phyloP scores from a whole-genome alignment of 495 filamentous ascomycete genomes.

The Articulospora tetracladia region DNA sequence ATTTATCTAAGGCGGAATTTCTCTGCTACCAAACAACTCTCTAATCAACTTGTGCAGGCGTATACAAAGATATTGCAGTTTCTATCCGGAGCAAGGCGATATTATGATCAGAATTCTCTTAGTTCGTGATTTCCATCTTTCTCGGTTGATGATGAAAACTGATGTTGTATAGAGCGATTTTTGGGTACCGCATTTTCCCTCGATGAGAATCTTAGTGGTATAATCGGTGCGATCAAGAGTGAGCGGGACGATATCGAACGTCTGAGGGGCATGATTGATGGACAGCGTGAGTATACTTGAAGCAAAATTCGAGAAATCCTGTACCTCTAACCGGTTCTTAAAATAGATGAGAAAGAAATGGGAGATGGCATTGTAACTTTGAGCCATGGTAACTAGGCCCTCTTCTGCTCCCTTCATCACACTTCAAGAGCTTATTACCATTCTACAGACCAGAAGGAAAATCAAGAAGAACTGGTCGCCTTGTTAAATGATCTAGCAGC shows the following conservation, averaged over 20 bases:
- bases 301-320: neutral
- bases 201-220: slow-evolving; percentile 11
- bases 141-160: slow-evolving; percentile 4
- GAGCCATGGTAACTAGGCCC: slow-evolving; percentile 1
- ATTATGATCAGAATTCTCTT: slow-evolving; percentile 13
- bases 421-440: slow-evolving; percentile 1
- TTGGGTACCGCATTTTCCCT: slow-evolving; percentile 12
- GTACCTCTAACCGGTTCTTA: neutral
- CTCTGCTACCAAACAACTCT: slow-evolving; percentile 10
- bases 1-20: slow-evolving; percentile 17
- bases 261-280: slow-evolving; percentile 15
- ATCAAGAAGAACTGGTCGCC: slow-evolving; percentile 11
- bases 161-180: slow-evolving; percentile 11
- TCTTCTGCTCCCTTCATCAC: neutral
- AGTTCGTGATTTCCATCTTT: slow-evolving; percentile 5
- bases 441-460: slow-evolving; percentile 11
- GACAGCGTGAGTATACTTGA: slow-evolving; percentile 7
- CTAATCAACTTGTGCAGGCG: slow-evolving; percentile 4
- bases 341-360: slow-evolving; percentile 11
- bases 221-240: slow-evolving; percentile 8
- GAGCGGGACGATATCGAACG: slow-evolving; percentile 15
- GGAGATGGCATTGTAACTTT: slow-evolving; percentile 9
- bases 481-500: slow-evolving; percentile 12
- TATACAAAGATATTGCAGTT: slow-evolving; percentile 14
- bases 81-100: slow-evolving; percentile 11